Base-by-base conservation (phyloP, 2,329 filamentous ascomycete species). In the Arthrobotrys sinensis region DNA sequence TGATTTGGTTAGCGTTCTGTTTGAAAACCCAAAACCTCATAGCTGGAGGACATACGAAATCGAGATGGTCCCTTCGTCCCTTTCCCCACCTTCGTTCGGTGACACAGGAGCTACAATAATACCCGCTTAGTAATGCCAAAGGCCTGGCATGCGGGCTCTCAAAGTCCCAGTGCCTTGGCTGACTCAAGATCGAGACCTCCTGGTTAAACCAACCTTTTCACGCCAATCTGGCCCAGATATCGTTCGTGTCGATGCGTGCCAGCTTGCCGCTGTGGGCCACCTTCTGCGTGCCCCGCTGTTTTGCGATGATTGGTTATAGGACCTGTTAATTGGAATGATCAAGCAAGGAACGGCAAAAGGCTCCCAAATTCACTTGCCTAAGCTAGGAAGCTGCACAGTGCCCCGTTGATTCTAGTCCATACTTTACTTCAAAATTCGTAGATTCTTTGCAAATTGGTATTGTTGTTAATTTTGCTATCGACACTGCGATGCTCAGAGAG, bases 121-220 rank as follows among this genome's bases (percentile, higher is more conserved):
- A 28, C 55, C 36, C 55, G 36, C n/a, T 60, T 16, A 10, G 55
- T 28, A 34, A 40, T 60, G 19, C 55, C 55, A 60, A 3, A 14
- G 36, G 7, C 36, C 55, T 11, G 55, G 55, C 36, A 43, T 28
- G 4, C 10, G 55, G 55, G 19, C 34, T 11, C 55, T 43, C 55
- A 43, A 28, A 40, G 12, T 43, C 10, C 55, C 55, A 60, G 55
- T 43, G 55, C 55, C 55, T 43, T 60, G 55, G 55, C 55, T 60
- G 55, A 40, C 16, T 28, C 34, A 60, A 28, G 34, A 28, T 60
- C 11, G 36, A 60, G 53, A 40, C 34, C 28, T 60, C 55, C 19
- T 43, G 36, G 55, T 43, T 43, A 24, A 43, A 43, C 36, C 16
- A 38, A 43, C 43, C 32, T 38, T 21, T 6, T 40, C 34, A 38